Conservation (phyloP, 2,329 filamentous ascomycete species). For the Claviceps monticola region DNA sequence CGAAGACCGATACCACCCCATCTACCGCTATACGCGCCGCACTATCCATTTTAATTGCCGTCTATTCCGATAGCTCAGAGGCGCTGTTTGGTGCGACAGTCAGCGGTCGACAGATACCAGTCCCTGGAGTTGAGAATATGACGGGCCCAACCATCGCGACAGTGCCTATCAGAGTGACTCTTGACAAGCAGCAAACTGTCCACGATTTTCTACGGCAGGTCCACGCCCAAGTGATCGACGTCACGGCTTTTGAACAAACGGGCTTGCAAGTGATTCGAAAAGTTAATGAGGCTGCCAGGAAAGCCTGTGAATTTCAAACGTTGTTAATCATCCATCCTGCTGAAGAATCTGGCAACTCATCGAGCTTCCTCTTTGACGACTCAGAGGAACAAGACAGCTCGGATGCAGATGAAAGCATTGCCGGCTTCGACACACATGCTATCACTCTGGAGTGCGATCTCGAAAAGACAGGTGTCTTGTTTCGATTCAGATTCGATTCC, state of each 20-base stretch:
- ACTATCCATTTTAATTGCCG: slow-evolving; percentile 18
- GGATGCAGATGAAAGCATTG: not conserved
- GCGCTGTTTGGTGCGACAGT: slow-evolving; percentile 13
- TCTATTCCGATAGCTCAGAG: slow-evolving; percentile 21
- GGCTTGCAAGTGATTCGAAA: slow-evolving; percentile 1
- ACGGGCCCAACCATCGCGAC: slow-evolving; percentile 17
- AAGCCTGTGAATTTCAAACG: slow-evolving; percentile 4
- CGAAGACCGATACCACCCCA: slow-evolving; percentile 11
- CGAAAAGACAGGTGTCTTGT: not conserved
- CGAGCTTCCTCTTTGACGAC: not conserved
- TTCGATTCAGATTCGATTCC: slow-evolving; percentile 2
- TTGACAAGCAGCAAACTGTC: slow-evolving; percentile 18
- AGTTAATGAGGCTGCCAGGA: not conserved
- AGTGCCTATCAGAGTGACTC: slow-evolving; percentile 11
- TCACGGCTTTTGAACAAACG: slow-evolving; percentile 2
- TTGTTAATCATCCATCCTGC: slow-evolving; percentile 10
- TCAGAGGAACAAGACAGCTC: not conserved
- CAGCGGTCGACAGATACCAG: slow-evolving; percentile 12
- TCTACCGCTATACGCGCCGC: slow-evolving; percentile 11
- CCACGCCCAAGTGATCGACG: slow-evolving; percentile 6
- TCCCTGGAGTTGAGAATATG: slow-evolving; percentile 13
- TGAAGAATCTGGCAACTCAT: not conserved
- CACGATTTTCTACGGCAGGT: slow-evolving; percentile 25
- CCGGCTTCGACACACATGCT: slow-evolving; percentile 2
- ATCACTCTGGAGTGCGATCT: slow-evolving; percentile 2